phyloP scores from a whole-genome alignment of 148 eudicot genomes.

The Vaccinium vitisidaea region DNA sequence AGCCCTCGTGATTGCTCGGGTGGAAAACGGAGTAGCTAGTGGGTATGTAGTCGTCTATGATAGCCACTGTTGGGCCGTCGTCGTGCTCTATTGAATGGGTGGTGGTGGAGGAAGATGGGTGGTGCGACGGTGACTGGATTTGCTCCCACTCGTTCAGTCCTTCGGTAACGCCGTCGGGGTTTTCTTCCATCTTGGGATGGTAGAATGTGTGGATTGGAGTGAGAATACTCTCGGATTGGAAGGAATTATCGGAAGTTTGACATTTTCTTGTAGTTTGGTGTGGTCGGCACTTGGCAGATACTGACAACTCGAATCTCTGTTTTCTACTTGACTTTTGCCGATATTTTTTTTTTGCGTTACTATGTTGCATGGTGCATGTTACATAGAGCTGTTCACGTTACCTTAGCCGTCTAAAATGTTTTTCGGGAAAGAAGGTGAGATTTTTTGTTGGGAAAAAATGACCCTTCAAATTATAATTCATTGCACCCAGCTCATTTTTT shows the following conservation, averaged over 20 bases:
- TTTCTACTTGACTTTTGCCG: neutral
- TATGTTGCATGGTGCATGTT: too few relatives aligned
- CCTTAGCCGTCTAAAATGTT: too few relatives aligned
- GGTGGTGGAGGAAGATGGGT: neutral
- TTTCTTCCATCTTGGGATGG: slow-evolving; percentile 1
- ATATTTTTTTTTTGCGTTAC: too few relatives aligned
- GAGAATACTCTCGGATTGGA: neutral
- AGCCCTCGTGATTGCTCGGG: slow-evolving; percentile 43
- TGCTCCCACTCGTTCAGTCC: slow-evolving; percentile 42
- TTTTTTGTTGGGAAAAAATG: too few relatives aligned
- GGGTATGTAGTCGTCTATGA: slow-evolving; percentile 25
- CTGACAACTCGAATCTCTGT: neutral
- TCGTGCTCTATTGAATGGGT: neutral
- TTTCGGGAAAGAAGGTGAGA: too few relatives aligned
- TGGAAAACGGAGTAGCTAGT: slow-evolving; percentile 30
- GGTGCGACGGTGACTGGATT: slow-evolving; percentile 25
- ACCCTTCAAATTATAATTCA: too few relatives aligned
- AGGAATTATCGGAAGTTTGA: neutral
- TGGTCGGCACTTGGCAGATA: neutral
- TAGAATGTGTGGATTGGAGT: neutral
- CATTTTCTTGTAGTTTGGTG: neutral
- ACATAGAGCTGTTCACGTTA: too few relatives aligned
- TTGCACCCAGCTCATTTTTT: too few relatives aligned
- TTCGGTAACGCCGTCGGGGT: slow-evolving; percentile 3
- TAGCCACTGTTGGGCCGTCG: slow-evolving; percentile 2